Percentiles rank a stretch among this genome's conserved stretches.
phyloP scores from a whole-genome alignment of 257 asterid species.

The Thymus mandschuricus region DNA sequence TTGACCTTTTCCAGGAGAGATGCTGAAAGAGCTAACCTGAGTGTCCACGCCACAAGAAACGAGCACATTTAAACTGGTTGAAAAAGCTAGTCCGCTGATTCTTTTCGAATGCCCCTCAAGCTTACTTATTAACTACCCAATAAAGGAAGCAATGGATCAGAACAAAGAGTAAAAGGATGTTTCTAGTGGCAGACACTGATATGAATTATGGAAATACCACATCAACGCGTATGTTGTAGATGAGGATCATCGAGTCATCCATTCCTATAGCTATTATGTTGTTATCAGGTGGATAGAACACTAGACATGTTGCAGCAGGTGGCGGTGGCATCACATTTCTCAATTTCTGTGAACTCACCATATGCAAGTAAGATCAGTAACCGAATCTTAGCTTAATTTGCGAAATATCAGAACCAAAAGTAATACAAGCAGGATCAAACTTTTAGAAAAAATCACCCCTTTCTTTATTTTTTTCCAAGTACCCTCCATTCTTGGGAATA shows the following conservation, averaged over 20 bases:
- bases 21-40: slow-evolving; percentile 45
- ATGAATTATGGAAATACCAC: slow-evolving; percentile 39
- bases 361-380: background rate
- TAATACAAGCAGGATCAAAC: too few relatives aligned
- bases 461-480: too few relatives aligned
- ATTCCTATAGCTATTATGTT: slow-evolving; percentile 67
- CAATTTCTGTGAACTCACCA: slow-evolving; percentile 48
- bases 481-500: too few relatives aligned
- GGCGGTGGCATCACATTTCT: slow-evolving; percentile 52
- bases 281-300: slow-evolving; percentile 75
- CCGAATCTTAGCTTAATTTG: too few relatives aligned
- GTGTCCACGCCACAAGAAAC: slow-evolving; percentile 65
- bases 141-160: background rate
- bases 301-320: slow-evolving; percentile 65
- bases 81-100: slow-evolving; percentile 68
- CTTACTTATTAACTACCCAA: slow-evolving; percentile 50
- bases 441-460: too few relatives aligned
- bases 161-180: background rate
- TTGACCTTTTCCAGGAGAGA: background rate
- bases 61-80: slow-evolving; percentile 48
- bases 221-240: slow-evolving; percentile 60
- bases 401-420: too few relatives aligned
- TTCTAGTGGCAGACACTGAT: background rate
- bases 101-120: slow-evolving; percentile 68
- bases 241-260: slow-evolving; percentile 68